Evolutionary conservation across 2,329 filamentous ascomycete genomes (phyloP), one percentile per base, ranked within the genome.

Genomic region (Atkinsonella texensis): DNA sequence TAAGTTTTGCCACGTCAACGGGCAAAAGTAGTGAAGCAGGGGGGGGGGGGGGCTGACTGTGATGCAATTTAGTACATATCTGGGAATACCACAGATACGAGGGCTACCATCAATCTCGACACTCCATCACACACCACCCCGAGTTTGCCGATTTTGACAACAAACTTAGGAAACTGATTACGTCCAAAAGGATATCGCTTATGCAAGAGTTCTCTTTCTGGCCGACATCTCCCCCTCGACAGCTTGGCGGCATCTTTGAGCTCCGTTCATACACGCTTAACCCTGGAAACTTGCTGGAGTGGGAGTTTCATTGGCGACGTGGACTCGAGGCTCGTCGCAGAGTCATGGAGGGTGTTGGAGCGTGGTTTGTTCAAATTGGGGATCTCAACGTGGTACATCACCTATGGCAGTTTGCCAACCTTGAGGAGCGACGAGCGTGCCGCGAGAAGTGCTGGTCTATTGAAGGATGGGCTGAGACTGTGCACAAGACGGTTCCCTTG

Each of bases 171-270:
- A 76, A 74, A n/a, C 74, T 97, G 55, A 91, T 98, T 64, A 83
- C 76, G 53, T 81, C 81, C 56, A 97, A 95, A 74, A 82, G 84
- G 59, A 86, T 85, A 4, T 96, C 90, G 0, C 78, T 98, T 49
- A 98, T 98, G 93, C 93, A 98, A 68, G 93, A 98, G 69, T 98
- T 98, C 71, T 95, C 90, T 38, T 98, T 98, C 78, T 98, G 93
- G 93, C 93, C 93, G 1, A 98, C 93, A 3, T 91, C 89, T 0
- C 79, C 90, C 5, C 93, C 93, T 0, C 88, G 93, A 54, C 77
- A 88, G 62, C 80, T 98, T 0, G 93, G 93, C 51, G 93, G 93
- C 45, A 71, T 98, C 42, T 98, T 98, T 65, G 93, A 98, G 73
- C 78, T 98, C 35, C 87, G 93, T 49, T 96, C 93, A 1, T 98